A percentile compares a stretch with the other conserved stretches of the same genome.
phyloP scores from a whole-genome alignment of 2,329 filamentous ascomycete species.

The Orbilia blumenaviensis region DNA sequence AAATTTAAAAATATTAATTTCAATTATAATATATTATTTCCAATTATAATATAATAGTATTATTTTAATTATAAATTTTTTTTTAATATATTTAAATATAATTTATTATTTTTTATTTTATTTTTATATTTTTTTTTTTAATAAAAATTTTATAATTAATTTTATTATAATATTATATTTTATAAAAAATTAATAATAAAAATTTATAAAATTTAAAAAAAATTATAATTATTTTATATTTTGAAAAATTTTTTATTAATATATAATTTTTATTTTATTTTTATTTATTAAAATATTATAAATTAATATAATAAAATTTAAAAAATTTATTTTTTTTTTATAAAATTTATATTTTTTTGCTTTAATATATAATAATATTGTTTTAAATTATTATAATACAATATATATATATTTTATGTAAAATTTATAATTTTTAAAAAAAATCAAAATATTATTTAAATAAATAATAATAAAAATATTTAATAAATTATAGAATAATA shows the following conservation, averaged over 20 bases:
- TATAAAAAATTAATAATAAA: not conserved
- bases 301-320: conserved; percentile 4
- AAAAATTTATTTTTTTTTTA: conserved; percentile 1
- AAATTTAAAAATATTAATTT: not conserved
- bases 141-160: not conserved
- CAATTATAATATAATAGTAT: not conserved
- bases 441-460: conserved; percentile 3
- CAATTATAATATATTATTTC: not conserved
- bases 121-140: not conserved
- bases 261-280: conserved; percentile 2
- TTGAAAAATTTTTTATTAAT: too few relatives aligned
- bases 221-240: too few relatives aligned
- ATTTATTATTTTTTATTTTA: conserved; percentile 3
- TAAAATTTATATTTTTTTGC: not conserved
- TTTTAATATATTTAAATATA: not conserved
- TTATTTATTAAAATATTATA: conserved; percentile 2
- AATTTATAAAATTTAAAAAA: too few relatives aligned
- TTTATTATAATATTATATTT: not conserved
- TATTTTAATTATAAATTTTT: not conserved
- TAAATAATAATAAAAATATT: conserved; percentile 4
- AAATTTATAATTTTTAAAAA: not conserved
- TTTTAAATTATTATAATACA: conserved; percentile 7
- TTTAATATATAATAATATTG: not conserved
- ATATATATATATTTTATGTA: conserved; percentile 1
- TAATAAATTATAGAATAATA: not conserved